phyloP scores from a whole-genome alignment of 441 rosid species.

The Populus hybrid region DNA sequence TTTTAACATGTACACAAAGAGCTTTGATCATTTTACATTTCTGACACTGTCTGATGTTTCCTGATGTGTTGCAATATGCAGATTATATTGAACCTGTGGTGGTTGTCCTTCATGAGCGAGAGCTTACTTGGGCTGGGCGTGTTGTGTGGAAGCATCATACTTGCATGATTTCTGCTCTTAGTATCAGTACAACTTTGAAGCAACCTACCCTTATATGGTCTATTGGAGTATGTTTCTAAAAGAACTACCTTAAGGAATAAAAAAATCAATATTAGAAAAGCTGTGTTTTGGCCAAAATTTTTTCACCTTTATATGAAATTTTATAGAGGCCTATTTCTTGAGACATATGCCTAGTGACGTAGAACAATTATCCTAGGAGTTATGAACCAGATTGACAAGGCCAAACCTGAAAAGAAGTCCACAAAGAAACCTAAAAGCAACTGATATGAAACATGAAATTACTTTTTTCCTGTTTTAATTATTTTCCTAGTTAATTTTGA shows the following conservation, averaged over 20 bases:
- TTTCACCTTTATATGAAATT: neutral
- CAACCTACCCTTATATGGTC: conserved; percentile 99
- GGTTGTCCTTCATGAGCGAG: conserved; percentile 96
- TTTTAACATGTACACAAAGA: neutral
- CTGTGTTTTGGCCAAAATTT: neutral
- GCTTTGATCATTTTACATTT: conserved; percentile 9
- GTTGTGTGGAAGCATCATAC: conserved; percentile 95
- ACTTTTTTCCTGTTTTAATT: no score
- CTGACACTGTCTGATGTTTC: neutral
- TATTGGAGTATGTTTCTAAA: conserved; percentile 45
- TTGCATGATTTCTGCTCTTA: conserved; percentile 92
- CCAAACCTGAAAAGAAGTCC: no score
- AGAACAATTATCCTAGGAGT: neutral
- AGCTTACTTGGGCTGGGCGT: conserved; percentile 98
- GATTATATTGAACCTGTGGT: conserved; percentile 99
- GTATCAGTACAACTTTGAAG: conserved; percentile 91
- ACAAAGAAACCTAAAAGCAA: no score
- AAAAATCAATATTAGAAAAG: neutral
- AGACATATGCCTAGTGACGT: neutral
- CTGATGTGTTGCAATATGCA: conserved; percentile 27
- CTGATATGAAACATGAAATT: no score
- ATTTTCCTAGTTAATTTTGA: neutral
- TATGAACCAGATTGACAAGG: neutral
- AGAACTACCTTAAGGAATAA: conserved; percentile 16
- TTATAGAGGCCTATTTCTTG: neutral